Evolutionary conservation across 140 eudicot genomes (phyloP), one percentile per base, ranked within the genome.

Genomic region (Oenanthe javanica): DNA sequence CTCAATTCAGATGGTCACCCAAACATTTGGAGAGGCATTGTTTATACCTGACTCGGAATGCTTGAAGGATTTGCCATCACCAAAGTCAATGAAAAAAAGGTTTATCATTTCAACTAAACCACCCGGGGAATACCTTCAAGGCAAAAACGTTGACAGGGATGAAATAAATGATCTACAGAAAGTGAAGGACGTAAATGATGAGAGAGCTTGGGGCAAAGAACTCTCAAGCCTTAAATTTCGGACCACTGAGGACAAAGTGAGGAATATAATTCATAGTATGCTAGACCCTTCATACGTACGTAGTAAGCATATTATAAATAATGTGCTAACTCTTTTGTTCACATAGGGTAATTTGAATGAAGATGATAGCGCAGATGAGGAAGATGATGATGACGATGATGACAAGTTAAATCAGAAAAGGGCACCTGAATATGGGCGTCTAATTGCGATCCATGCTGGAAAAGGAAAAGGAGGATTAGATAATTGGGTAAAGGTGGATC

Each of bases 401-500:
- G 88, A 84, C 19, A 84, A 84, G 66, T 87, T 82, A 72, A 82
- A 82, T 79, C 87, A 88, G 80, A 76, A 79, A 70, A 83, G 72
- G 79, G 98, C 93, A 84, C 96, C 98, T 51, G 97, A 91, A 67
- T 96, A 96, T 71, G 87, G 79, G 86, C 90, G 80, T 48, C 82
- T 93, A 81, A 96, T 96, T 82, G 99, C 91, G 75, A 96, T 96
- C 84, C 99, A 87, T 84, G 99, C 99, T 81, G 99, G 99, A 84
- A 96, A 96, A 84, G 98, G 98, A 40, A 93, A 96, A 85, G 99
- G 99, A 67, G 98, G 97, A 79, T 81, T 96, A 81, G 71, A 84
- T 19, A 96, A 87, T 48, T 94, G 98, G 94, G 82, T 96, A 81
- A 91, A 78, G 79, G 92, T 93, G 80, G 98, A 96, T 82, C 97